Base-by-base conservation (phyloP, 1,284 basidiomycete genomes). In the Cutaneotrichosporon curvatum region DNA sequence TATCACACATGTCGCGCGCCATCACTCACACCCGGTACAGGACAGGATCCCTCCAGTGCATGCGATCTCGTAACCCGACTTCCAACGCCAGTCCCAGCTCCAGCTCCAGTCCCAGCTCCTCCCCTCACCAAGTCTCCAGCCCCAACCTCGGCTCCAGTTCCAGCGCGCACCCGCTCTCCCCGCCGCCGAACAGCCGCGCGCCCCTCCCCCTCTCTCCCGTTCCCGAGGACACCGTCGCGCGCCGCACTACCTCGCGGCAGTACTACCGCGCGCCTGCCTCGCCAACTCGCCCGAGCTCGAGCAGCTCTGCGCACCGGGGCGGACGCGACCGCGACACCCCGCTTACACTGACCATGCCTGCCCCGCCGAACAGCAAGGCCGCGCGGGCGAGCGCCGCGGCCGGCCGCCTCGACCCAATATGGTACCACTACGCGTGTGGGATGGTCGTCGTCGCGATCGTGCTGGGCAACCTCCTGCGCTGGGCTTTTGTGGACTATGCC, bases 401-500 rank as follows among this genome's bases (percentile, higher is more conserved):
- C 14, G 53, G 53, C 2, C 58, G 56, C 42, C 44, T 73, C 25
- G 70, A 72, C 50, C 72, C 72, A 2, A 45, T 69, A 22, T 73
- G 72, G 72, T 68, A 63, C 32, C 67, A 70, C 47, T 73, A 71
- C 50, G 69, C 63, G 15, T 69, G 66, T 42, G 70, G 68, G 20
- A 68, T 68, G 3, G 48, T 68, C 23, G 49, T 70, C 4, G 71
- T 63, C 10, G 67, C 65, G 28, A 58, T 69, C 12, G 57, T 72
- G 5, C 46, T 70, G 23, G 70, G 70, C 4, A 71, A 67, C 51
- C 30, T 67, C 16, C 53, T 73, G 37, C 51, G 72, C 22, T 73
- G 69, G 68, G 54, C 63, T 22, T 65, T 71, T 42, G 50, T 73
- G 41, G 87, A 85, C 68, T 78, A 76, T 61, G 69, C 76, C 4